phyloP scores from a whole-genome alignment of 345 rosid species.

The Corchorus olitorius region DNA sequence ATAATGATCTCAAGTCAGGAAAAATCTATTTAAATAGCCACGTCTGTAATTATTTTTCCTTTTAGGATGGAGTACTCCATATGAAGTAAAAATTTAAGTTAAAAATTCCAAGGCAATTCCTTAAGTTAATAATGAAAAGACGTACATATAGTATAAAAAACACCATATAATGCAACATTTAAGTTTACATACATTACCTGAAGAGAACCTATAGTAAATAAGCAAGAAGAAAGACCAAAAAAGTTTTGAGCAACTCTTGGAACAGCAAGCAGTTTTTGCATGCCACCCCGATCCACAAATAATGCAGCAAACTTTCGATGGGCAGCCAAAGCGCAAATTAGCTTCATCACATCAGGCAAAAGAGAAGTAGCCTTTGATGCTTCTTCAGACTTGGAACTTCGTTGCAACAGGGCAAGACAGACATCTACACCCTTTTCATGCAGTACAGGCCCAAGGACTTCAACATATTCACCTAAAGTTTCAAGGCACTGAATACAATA shows the following conservation, averaged over 20 bases:
- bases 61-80: background rate
- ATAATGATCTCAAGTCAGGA: background rate
- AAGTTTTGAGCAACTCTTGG: conserved; percentile 74
- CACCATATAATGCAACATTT: background rate
- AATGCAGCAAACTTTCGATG: conserved; percentile 97
- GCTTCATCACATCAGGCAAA: conserved; percentile 96
- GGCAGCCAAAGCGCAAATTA: conserved; percentile 96
- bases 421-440: conserved; percentile 98
- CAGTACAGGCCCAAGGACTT: conserved; percentile 96
- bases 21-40: background rate
- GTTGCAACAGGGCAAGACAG: conserved; percentile 75
- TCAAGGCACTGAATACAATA: conserved; percentile 95
- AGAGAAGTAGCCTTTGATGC: conserved; percentile 44
- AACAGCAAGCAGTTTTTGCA: conserved; percentile 86
- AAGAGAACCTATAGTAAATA: conserved; percentile 84
- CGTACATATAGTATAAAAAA: background rate
- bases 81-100: background rate
- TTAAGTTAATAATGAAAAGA: background rate
- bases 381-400: conserved; percentile 55
- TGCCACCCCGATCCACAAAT: conserved; percentile 96
- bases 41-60: too few species aligned
- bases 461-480: conserved; percentile 91
- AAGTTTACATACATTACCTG: conserved; percentile 57
- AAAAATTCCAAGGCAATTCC: background rate
- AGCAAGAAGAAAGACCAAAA: conserved; percentile 93